Conservation (phyloP, 192 early-diverging fungal species). For the Backusella sp. region DNA sequence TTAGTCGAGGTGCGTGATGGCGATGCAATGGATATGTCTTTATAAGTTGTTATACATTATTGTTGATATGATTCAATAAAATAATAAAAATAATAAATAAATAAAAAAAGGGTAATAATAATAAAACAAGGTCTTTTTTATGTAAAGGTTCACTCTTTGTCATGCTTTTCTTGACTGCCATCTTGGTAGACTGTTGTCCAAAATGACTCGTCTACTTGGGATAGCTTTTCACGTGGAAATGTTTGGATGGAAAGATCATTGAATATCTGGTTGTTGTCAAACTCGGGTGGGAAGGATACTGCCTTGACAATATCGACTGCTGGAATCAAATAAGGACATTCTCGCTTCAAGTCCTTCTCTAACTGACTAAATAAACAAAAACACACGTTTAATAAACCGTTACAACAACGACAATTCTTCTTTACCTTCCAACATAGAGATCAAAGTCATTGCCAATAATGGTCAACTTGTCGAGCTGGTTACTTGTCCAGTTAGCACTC, state of each 20-base stretch:
- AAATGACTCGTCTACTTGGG: constrained; percentile 7
- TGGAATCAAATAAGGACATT: constrained; percentile 35
- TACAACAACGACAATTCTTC: too few species aligned
- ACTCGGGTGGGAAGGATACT: constrained; percentile 28
- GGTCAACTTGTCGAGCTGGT: constrained; percentile 13
- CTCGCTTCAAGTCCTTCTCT: constrained; percentile 26
- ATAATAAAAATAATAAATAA: background rate
- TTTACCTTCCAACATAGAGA: constrained; percentile 34
- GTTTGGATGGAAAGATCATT: constrained; percentile 36
- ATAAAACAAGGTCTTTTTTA: background rate
- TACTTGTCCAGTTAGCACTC: constrained; percentile 29
- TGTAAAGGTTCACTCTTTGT: background rate
- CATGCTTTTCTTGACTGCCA: background rate
- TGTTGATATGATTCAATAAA: too few species aligned
- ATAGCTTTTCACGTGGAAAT: constrained; percentile 18
- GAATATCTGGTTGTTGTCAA: constrained; percentile 36
- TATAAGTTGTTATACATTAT: constrained; percentile 11
- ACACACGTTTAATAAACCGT: too few species aligned
- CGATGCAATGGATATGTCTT: constrained; percentile 61
- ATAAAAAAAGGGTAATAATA: background rate
- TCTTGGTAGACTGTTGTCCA: background rate
- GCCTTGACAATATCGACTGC: constrained; percentile 17
- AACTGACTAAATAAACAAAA: constrained; percentile 16
- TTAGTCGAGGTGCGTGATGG: constrained; percentile 63
- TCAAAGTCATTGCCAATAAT: constrained; percentile 36